phyloP scores from a whole-genome alignment of 2,329 filamentous ascomycete genomes.

The Aspergillus novoparasiticus region DNA sequence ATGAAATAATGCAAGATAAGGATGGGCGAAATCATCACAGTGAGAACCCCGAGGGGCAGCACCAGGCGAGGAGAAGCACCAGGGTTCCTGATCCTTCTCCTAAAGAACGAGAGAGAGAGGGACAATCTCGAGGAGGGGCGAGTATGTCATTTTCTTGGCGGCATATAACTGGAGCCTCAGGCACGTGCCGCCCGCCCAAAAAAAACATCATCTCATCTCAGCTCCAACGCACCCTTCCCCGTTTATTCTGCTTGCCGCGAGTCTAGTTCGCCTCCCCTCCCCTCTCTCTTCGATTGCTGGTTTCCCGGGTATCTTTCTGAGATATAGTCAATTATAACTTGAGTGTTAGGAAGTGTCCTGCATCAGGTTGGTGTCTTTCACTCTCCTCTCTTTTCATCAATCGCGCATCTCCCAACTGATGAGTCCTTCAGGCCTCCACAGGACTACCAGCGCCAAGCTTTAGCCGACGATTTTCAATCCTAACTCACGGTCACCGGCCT shows the following conservation, averaged over 20 bases:
- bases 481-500: slow-evolving; percentile 15
- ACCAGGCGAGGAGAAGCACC: slow-evolving; percentile 22
- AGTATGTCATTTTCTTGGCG: slow-evolving; percentile 30
- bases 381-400: background rate
- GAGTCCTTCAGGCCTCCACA: slow-evolving; percentile 11
- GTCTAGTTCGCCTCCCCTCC: slow-evolving; percentile 14
- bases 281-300: slow-evolving; percentile 8
- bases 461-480: slow-evolving; percentile 4
- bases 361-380: slow-evolving; percentile 6
- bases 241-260: slow-evolving; percentile 18
- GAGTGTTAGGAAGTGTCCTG: slow-evolving; percentile 5
- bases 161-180: slow-evolving; percentile 23
- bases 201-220: slow-evolving; percentile 33
- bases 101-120: slow-evolving; percentile 15
- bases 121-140: slow-evolving; percentile 14
- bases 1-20: background rate
- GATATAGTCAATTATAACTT: slow-evolving; percentile 2
- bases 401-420: slow-evolving; percentile 15
- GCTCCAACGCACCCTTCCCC: slow-evolving; percentile 25
- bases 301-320: background rate
- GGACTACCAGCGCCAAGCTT: slow-evolving; percentile 11
- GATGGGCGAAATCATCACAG: slow-evolving; percentile 2
- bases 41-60: slow-evolving; percentile 19
- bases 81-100: slow-evolving; percentile 23
- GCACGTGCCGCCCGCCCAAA: slow-evolving; percentile 26